These are phyloP conservation scores for Nigrograna mackinnonii DNA, from an alignment of 2,329 filamentous ascomycete species.

Conservation along the genomic window DNA sequence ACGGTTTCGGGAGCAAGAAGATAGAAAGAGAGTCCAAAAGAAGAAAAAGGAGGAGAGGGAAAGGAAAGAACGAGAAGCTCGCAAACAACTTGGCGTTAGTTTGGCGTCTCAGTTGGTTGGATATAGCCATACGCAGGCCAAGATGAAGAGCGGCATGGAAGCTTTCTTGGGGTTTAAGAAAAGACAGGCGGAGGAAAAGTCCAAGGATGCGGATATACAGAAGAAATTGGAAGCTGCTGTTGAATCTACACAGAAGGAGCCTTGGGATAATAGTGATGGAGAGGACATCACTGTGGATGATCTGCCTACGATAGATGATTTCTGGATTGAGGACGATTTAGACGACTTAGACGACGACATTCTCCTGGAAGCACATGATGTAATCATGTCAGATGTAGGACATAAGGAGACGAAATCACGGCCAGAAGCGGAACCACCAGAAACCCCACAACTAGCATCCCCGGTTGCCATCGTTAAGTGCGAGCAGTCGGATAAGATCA, in stretches of 20 bases:
- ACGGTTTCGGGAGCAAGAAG: constrained; percentile 35
- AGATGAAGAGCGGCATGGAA: constrained; percentile 43
- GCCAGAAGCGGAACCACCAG: constrained; percentile 5
- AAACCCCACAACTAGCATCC: constrained; percentile 1
- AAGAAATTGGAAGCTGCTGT: constrained; percentile 24
- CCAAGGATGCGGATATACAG: constrained; percentile 21
- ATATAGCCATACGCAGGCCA: constrained; percentile 41
- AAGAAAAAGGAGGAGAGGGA: constrained; percentile 37
- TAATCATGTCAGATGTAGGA: constrained; percentile 24
- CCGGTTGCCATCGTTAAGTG: constrained; percentile 2
- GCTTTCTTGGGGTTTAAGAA: constrained; percentile 34
- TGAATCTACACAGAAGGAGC: constrained; percentile 30
- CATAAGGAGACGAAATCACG: background rate
- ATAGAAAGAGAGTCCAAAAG: constrained; percentile 27
- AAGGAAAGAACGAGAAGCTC: constrained; percentile 28
- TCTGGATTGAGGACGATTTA: constrained; percentile 23
- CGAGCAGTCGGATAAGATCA: constrained; percentile 3
- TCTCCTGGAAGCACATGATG: constrained; percentile 30
- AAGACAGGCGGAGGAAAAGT: constrained; percentile 22
- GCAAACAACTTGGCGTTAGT: constrained; percentile 34
- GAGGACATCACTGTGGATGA: constrained; percentile 11
- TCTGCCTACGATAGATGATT: constrained; percentile 9
- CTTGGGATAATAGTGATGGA: constrained; percentile 31
- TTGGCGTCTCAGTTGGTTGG: constrained; percentile 43
- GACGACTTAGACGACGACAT: constrained; percentile 38